A percentile compares a stretch with the other conserved stretches of the same genome.
These are phyloP conservation scores for Aspergillus texensis DNA, from an alignment of 2,329 filamentous ascomycete species.

Conservation along the genomic window DNA sequence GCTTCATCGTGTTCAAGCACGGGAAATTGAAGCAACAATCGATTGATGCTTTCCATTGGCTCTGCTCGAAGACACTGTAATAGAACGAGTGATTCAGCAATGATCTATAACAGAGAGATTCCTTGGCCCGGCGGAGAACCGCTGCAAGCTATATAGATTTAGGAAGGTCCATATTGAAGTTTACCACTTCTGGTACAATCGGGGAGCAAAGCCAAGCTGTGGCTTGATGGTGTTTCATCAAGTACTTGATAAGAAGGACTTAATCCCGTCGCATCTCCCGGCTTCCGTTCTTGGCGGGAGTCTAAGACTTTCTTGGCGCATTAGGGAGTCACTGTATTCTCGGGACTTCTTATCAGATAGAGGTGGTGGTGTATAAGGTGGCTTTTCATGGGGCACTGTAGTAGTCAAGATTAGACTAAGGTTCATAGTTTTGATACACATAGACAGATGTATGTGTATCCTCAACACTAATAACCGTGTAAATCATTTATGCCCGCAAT, in stretches of 20 bases:
- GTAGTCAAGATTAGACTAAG: not conserved
- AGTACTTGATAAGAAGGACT: not conserved
- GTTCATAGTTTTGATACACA: not conserved
- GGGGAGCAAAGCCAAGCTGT: not conserved
- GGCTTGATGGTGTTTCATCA: not conserved
- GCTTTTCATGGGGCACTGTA: not conserved
- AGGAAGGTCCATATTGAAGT: not conserved
- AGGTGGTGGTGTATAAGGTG: not conserved
- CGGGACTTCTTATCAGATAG: not conserved
- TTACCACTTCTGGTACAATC: not conserved
- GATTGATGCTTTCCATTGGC: not conserved
- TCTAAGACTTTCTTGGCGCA: not conserved
- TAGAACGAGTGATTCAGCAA: not conserved
- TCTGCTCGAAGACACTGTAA: not conserved
- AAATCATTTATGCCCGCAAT: not conserved
- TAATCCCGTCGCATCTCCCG: not conserved
- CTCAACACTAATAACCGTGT: not conserved
- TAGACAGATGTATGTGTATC: not conserved
- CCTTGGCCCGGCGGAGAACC: constrained; percentile 30
- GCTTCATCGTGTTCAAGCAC: not conserved
- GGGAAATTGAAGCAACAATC: not conserved
- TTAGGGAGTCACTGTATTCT: not conserved
- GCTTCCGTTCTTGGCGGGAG: not conserved
- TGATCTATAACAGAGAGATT: not conserved
- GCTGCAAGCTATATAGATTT: constrained; percentile 4